Base-by-base conservation (phyloP, 495 filamentous ascomycete species). In the Schizothecium vesticola region DNA sequence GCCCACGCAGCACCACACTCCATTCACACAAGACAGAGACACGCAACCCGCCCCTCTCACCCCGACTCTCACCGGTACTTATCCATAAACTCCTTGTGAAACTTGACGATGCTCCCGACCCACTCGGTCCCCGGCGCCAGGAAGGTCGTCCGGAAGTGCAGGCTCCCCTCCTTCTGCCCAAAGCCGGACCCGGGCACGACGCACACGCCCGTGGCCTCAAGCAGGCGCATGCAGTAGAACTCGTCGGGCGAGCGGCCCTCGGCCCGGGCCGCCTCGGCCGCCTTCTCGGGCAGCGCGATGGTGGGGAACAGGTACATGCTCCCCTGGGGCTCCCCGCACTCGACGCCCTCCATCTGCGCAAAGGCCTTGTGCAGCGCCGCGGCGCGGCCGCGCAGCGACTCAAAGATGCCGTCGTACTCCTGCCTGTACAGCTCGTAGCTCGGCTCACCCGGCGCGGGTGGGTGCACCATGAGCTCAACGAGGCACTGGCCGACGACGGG, bases 221-320 rank as follows among this genome's bases (percentile, higher is more conserved):
- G 89, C 64, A 98, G 79, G 55, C 88, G 86, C 80, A 94, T 86
- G 79, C 89, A 92, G 85, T 98, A 99, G 81, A 92, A 98, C 76
- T 97, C 95, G 71, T 99, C 95, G 1, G 94, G 85, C 25, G 84
- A 82, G 71, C 89, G 90, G 72, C 86, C 87, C 79, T 92, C 91
- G 59, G 88, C 84, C 70, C 86, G 75, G 36, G 95, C 95, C 33
- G 89, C 89, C 69, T 87, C 89, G 69, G 90, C 76, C 59, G 94
- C 96, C 77, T 90, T 90, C 51, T 74, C 66, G 6, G 96, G 87
- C 29, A 98, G 81, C 33, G 83, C 85, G 80, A 99, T 96, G 61
- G 91, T 92, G 5, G 95, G 95, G 88, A 97, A 99, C 72, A 99
- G 90, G 83, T 99, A 99, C 95, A 99, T 99, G 71, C 89, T 87